Base-by-base conservation (phyloP, 1,139 yeast genomes). In the Kazachstania sp. region DNA sequence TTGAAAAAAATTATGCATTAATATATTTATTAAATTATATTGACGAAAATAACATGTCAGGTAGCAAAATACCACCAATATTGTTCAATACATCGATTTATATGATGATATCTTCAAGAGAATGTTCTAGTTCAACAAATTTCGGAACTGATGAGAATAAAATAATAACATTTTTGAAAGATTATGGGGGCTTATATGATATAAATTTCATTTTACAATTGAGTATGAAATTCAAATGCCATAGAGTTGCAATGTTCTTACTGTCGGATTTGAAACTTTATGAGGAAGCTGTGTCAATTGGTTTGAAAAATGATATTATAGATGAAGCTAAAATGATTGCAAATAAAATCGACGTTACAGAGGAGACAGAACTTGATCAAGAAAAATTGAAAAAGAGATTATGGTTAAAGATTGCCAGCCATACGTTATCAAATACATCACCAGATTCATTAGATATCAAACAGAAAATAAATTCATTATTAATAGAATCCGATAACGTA, bases 231-330 rank as follows among this genome's bases (percentile, higher is more conserved):
- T 74, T 78, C 58, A 65, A 74, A 15, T 79, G 78, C 49, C 71
- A 74, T 43, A 78, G 78, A 51, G 77, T 90, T 1, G 87, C 95
- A 0, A 80, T 87, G 5, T 75, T 77, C 49, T 75, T 92, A 32
- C 79, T 85, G 55, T 78, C 90, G 1, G 72, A 78, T 48, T 68
- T 86, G 69, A 78, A 74, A 4, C 71, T 84, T 44, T 86, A 74
- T 60, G 95, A 86, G 51, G 92, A 86, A 50, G 97, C 97, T 0
- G 79, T 90, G 37, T 72, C 74, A 45, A 63, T 90, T 50, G 94
- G 97, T 0, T 69, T 92, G 39, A 72, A 76, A 4, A 69, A 81
- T 53, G 77, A 78, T 42, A 70, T 84, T 57, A 68, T 82, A 7
- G 83, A 81, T 19, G 71, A 79, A 43, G 95, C 86, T 0, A 73